These are phyloP conservation scores for Reutealis trisperma DNA, from an alignment of 345 rosid genomes.

Conservation along the genomic window DNA sequence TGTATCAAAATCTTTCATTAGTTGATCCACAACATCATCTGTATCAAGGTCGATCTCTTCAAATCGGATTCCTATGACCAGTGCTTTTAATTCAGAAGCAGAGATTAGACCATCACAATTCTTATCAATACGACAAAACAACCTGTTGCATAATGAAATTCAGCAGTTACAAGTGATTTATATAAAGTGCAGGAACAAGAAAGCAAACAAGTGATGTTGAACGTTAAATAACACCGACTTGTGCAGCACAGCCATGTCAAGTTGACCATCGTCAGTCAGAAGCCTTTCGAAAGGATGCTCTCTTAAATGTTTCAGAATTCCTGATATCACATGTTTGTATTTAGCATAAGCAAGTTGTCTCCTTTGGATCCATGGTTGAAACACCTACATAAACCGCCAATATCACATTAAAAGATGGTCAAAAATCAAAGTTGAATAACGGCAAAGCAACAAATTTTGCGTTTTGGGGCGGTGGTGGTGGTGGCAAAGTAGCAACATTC, in stretches of 20 bases:
- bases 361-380: conserved; percentile 85
- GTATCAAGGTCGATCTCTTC: conserved; percentile 67
- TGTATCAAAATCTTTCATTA: conserved; percentile 59
- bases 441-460: background rate
- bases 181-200: background rate
- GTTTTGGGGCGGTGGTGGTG: no score
- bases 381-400: conserved; percentile 26
- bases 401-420: no score
- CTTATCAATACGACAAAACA: conserved; percentile 63
- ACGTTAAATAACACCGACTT: conserved; percentile 42
- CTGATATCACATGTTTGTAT: conserved; percentile 70
- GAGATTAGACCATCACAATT: conserved; percentile 48
- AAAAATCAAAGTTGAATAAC: background rate
- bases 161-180: background rate
- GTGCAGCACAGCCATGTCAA: conserved; percentile 39
- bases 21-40: conserved; percentile 26
- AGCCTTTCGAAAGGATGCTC: conserved; percentile 67
- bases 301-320: conserved; percentile 61
- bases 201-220: background rate
- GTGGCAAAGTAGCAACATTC: no score
- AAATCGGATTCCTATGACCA: conserved; percentile 67
- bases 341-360: conserved; percentile 65
- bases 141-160: conserved; percentile 40
- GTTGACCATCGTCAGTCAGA: conserved; percentile 58
- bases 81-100: conserved; percentile 54